Conservation (phyloP, 1,139 yeast species). For the Citeromyces hawaiiensis region DNA sequence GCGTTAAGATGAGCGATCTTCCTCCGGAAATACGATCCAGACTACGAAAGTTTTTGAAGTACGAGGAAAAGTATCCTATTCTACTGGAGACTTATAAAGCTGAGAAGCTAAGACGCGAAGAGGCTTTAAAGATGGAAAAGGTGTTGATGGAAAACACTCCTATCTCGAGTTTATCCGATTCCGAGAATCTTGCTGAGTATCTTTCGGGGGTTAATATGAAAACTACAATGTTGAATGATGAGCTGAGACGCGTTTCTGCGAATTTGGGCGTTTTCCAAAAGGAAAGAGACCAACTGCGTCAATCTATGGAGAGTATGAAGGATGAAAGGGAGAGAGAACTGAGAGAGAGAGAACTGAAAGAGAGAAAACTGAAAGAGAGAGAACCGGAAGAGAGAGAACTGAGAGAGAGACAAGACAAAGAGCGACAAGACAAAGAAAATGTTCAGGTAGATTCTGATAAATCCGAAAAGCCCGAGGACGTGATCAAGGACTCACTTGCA, state of each 20-base stretch:
- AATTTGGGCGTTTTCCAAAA: slow-evolving; percentile 4
- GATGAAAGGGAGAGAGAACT: slow-evolving; percentile 6
- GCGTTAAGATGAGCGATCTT: slow-evolving; percentile 22
- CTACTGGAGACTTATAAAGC: slow-evolving; percentile 72
- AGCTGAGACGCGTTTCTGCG: slow-evolving; percentile 17
- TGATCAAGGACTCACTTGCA: slow-evolving; percentile 1
- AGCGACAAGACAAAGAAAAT: too few species aligned
- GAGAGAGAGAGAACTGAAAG: slow-evolving; percentile 11
- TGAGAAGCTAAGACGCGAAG: slow-evolving; percentile 57
- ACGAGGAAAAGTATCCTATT: slow-evolving; percentile 80
- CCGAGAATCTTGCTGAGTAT: slow-evolving; percentile 56
- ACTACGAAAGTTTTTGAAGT: slow-evolving; percentile 67
- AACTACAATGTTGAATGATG: slow-evolving; percentile 39
- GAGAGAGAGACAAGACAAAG: too few species aligned
- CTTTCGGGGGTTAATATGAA: slow-evolving; percentile 51
- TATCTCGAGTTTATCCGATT: slow-evolving; percentile 58
- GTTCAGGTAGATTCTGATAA: background rate
- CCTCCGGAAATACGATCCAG: slow-evolving; percentile 47
- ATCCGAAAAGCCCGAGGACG: slow-evolving; percentile 1
- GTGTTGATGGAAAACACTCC: slow-evolving; percentile 76
- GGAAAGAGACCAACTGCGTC: slow-evolving; percentile 6
- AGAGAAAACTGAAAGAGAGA: slow-evolving; percentile 7
- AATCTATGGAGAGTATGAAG: slow-evolving; percentile 2
- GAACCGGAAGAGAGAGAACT: too few species aligned
- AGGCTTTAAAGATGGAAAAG: slow-evolving; percentile 55